Conservation (phyloP, 805 yeast genomes). For the Candida pseudoglaebosa region DNA sequence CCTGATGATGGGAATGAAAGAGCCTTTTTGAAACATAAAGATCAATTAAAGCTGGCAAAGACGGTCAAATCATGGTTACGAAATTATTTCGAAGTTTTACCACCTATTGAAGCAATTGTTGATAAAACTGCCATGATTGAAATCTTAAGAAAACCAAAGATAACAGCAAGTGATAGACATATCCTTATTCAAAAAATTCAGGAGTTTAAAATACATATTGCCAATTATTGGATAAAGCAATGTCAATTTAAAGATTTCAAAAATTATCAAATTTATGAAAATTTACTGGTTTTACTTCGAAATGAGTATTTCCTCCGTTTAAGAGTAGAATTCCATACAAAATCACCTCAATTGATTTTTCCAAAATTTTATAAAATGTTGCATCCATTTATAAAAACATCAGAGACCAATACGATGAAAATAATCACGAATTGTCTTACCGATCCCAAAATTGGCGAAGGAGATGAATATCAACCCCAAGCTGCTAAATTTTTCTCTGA, state of each 20-base stretch:
- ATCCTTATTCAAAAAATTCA: conserved; percentile 3
- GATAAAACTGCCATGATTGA: not conserved
- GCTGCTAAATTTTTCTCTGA: conserved; percentile 1
- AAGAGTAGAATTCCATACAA: conserved; percentile 16
- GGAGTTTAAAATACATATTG: conserved; percentile 11
- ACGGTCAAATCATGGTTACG: not conserved
- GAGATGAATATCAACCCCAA: not conserved
- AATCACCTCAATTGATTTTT: conserved; percentile 22
- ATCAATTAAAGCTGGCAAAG: not conserved
- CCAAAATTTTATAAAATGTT: conserved; percentile 21
- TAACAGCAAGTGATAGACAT: not conserved
- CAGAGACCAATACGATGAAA: not conserved
- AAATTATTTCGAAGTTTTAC: not conserved
- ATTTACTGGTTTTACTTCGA: conserved; percentile 11
- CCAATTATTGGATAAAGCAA: conserved; percentile 15
- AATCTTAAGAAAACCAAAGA: not conserved
- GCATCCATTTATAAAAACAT: not conserved
- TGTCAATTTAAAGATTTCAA: conserved; percentile 10
- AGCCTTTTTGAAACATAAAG: not conserved
- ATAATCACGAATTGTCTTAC: not conserved
- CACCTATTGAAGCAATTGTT: not conserved
- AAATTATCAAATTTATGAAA: conserved; percentile 17
- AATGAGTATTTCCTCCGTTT: conserved; percentile 7
- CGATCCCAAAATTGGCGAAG: not conserved
- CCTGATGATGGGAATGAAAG: not conserved